These are phyloP conservation scores for Linum tenue DNA, from an alignment of 345 rosid genomes.

Conservation along the genomic window DNA sequence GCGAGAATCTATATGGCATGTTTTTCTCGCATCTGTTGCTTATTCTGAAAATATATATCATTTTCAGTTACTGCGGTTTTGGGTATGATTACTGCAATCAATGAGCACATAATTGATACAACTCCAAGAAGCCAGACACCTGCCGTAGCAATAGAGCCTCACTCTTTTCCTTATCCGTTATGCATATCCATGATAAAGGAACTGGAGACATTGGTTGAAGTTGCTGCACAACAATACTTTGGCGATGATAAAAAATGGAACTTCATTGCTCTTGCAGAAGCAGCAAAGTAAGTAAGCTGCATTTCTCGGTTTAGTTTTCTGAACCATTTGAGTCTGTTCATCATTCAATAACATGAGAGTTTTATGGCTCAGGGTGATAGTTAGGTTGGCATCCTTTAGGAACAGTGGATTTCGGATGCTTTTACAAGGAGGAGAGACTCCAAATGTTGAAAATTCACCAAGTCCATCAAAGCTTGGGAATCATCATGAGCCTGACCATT, in stretches of 20 bases:
- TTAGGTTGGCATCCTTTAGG: slow-evolving; percentile 61
- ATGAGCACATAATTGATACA: slow-evolving; percentile 74
- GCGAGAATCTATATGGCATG: not conserved
- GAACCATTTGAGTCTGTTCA: not conserved
- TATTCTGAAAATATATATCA: too few species aligned
- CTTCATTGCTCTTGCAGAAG: slow-evolving; percentile 72
- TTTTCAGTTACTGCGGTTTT: slow-evolving; percentile 74
- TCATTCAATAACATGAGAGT: slow-evolving; percentile 12
- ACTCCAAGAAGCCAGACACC: slow-evolving; percentile 32
- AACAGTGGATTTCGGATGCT: slow-evolving; percentile 84
- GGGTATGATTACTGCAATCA: slow-evolving; percentile 75
- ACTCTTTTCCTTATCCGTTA: slow-evolving; percentile 56
- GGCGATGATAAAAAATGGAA: slow-evolving; percentile 79
- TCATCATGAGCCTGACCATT: slow-evolving; percentile 21
- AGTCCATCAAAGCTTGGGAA: slow-evolving; percentile 23
- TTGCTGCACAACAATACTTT: slow-evolving; percentile 67
- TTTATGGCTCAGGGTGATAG: slow-evolving; percentile 42
- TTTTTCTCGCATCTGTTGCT: too few species aligned
- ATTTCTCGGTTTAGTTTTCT: not conserved
- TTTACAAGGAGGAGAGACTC: slow-evolving; percentile 81
- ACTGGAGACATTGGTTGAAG: slow-evolving; percentile 85
- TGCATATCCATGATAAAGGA: slow-evolving; percentile 75
- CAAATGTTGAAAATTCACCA: slow-evolving; percentile 41
- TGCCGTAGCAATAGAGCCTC: slow-evolving; percentile 27
- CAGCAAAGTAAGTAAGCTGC: slow-evolving; percentile 69